Conservation (phyloP, 2,329 filamentous ascomycete genomes). For the Cordyceps militaris region DNA sequence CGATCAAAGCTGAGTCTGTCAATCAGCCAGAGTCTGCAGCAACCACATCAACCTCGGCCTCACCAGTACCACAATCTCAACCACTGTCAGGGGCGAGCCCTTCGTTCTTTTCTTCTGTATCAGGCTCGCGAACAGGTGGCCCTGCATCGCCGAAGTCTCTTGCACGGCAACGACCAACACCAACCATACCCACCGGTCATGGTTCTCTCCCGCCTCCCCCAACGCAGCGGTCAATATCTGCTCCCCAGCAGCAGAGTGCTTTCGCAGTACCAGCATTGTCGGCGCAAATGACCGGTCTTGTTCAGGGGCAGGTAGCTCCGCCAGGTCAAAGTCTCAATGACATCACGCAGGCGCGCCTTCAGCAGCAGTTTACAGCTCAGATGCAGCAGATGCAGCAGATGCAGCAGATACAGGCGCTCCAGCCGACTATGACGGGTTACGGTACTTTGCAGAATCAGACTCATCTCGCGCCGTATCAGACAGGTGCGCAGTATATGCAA, state of each 20-base stretch:
- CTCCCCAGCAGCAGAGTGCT: constrained; percentile 69
- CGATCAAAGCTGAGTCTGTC: constrained; percentile 34
- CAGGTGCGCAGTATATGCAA: constrained; percentile 34
- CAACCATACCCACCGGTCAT: constrained; percentile 53
- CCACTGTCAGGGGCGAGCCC: constrained; percentile 50
- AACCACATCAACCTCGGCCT: constrained; percentile 21
- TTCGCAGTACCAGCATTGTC: constrained; percentile 71
- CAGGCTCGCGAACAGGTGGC: constrained; percentile 14
- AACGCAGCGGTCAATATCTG: constrained; percentile 75
- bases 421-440: constrained; percentile 33
- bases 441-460: constrained; percentile 17
- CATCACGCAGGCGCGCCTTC: constrained; percentile 58
- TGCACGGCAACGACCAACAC: constrained; percentile 60
- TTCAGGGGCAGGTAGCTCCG: constrained; percentile 58
- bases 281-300: constrained; percentile 72
- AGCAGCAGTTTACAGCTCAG: constrained; percentile 50
- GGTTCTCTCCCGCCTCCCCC: constrained; percentile 66
- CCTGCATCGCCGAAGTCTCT: constrained; percentile 23
- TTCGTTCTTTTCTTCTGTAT: constrained; percentile 45
- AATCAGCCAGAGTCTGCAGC: constrained; percentile 20
- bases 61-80: constrained; percentile 30
- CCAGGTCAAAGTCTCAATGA: constrained; percentile 73
- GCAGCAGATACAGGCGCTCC: constrained; percentile 32
- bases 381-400: constrained; percentile 34
- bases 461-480: constrained; percentile 32